Percentiles rank a stretch among this genome's conserved stretches.
These are phyloP conservation scores for Neurospora intermedia DNA, from an alignment of 495 filamentous ascomycete genomes.

Conservation along the genomic window DNA sequence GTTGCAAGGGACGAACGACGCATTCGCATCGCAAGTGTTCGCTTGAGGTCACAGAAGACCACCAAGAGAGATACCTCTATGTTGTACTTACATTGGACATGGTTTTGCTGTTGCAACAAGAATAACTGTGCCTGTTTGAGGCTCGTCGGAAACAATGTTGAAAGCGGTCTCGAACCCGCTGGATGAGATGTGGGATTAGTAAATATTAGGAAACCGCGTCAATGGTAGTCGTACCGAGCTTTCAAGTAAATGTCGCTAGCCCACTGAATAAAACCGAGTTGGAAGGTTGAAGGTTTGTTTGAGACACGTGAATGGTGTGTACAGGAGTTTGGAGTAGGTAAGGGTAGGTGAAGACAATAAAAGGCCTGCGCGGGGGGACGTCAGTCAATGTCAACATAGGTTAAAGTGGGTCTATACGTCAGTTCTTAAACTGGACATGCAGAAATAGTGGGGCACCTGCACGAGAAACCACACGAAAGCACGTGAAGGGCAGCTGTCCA, in stretches of 20 bases:
- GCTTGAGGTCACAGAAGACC: background rate
- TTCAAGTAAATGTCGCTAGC: background rate
- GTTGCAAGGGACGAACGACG: background rate
- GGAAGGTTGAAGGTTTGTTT: background rate
- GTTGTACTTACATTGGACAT: background rate
- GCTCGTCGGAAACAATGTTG: background rate
- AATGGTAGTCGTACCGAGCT: background rate
- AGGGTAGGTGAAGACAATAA: background rate
- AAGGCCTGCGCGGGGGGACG: background rate
- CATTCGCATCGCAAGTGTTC: background rate
- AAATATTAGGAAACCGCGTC: background rate
- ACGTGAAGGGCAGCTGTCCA: background rate
- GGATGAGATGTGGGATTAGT: background rate
- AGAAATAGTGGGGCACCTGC: background rate
- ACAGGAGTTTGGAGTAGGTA: background rate
- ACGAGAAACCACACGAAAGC: background rate
- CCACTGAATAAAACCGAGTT: background rate
- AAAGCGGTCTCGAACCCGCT: background rate
- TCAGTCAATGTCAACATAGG: background rate
- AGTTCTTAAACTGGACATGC: background rate
- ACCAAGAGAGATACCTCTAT: background rate
- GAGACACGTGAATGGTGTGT: background rate
- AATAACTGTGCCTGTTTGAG: background rate
- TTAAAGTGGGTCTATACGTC: background rate
- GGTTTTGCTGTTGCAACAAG: background rate